Evolutionary conservation across 2,329 filamentous ascomycete species (phyloP), one percentile per base, ranked within the genome.

Genomic region (Ampelomyces quisqualis): DNA sequence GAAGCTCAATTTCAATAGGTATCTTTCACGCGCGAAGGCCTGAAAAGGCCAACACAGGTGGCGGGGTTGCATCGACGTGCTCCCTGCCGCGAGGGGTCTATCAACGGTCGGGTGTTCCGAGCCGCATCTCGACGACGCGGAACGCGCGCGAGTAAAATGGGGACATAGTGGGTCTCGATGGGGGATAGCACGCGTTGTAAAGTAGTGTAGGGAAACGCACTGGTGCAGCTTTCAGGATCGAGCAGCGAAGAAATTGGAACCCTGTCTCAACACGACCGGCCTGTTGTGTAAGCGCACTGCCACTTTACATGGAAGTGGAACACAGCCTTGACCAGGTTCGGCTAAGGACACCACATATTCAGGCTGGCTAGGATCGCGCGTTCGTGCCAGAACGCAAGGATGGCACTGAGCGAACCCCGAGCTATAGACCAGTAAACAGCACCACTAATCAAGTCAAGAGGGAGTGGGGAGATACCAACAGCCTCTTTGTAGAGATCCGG

Each of bases 371-470:
- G n/a, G n/a, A n/a, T n/a, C n/a, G n/a, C n/a, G n/a, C n/a, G n/a
- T n/a, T n/a, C n/a, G n/a, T n/a, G n/a, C n/a, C n/a, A n/a, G n/a
- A n/a, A n/a, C n/a, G n/a, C n/a, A n/a, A n/a, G n/a, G n/a, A n/a
- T n/a, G n/a, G n/a, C n/a, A n/a, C 13, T 10, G 15, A 19, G 27
- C 22, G 15, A 13, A 10, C 44, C 43, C 35, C 38, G 40, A 36
- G 43, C 54, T 58, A 55, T 38, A 51, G 44, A 45, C 50, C 47
- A 51, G 51, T 59, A 55, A 59, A 59, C 23, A 58, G 54, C 49
- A 57, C 53, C 56, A 59, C 38, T 31, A 38, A 46, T 48, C 34
- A 51, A 37, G 40, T 45, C 44, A 57, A 37, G 39, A 49, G 45
- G 52, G 46, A 49, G 34, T 40, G 49, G 53, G 56, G 51, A 40